Base-by-base conservation (phyloP, 2,329 filamentous ascomycete genomes). In the Monilinia fructigena region DNA sequence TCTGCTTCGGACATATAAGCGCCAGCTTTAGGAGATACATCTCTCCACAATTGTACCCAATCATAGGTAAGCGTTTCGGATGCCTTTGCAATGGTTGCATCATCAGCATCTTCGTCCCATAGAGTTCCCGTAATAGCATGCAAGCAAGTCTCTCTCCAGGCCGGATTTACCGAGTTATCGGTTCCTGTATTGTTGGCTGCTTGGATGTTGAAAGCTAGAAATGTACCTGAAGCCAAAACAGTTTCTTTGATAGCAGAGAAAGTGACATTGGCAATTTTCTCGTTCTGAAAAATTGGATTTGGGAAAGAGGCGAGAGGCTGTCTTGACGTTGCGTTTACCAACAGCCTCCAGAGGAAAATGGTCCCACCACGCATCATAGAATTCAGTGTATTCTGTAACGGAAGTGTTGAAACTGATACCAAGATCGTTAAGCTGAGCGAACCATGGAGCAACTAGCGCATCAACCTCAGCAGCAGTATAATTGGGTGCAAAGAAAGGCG, bases 221-320 rank as follows among this genome's bases (percentile, higher is more conserved):
- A 16, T 4, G 63, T 52, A 4, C 28, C 63, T 28, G 58, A 42
- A 18, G 52, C 20, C 35, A 42, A 18, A 2, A 54, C 45, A 2
- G 63, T 58, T 28, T 54, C 31, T 45, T 42, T 74, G 69, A 79
- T 74, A 18, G 72, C 73, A 20, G 71, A 71, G 28, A 76, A 71
- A 1, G 72, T 75, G 4, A 64, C 67, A 26, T 73, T 70, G 53
- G 75, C 76, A 1, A 54, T 62, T 0, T 55, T 56, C 14, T 65
- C 56, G 58, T 77, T 74, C 23, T 73, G 72, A 72, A 76, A 76
- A 80, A 68, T 78, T 78, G 20, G 73, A 71, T 23, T 75, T 75
- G 1, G 80, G 79, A 28, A 82, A 77, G 16, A 82, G 74, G 5
- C 80, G 78, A 11, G 76, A 80, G 3, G 74, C 79, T 2, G 76